Conservation (phyloP, 345 rosid species). For the Draba incana region DNA sequence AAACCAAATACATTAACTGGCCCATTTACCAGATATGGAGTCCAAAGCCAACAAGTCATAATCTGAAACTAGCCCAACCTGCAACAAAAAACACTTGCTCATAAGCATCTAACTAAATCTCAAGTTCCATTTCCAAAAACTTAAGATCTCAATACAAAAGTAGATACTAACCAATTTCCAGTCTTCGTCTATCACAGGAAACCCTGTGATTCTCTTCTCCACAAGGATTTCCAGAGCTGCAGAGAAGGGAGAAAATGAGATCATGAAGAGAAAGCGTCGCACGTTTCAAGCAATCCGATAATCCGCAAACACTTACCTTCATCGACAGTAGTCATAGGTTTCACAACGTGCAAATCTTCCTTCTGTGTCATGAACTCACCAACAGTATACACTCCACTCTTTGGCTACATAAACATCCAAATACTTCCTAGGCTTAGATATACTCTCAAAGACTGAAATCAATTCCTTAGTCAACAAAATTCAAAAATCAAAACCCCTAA, state of each 20-base stretch:
- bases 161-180: slow-evolving; percentile 67
- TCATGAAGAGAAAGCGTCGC: not conserved
- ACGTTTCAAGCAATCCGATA: slow-evolving; percentile 11
- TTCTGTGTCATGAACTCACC: slow-evolving; percentile 89
- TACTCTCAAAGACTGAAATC: not conserved
- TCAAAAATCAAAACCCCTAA: not conserved
- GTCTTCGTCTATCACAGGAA: slow-evolving; percentile 87
- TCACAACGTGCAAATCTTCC: slow-evolving; percentile 72
- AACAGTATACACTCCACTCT: slow-evolving; percentile 64
- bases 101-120: slow-evolving; percentile 1
- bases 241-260: not conserved
- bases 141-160: slow-evolving; percentile 9
- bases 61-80: slow-evolving; percentile 98
- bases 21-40: slow-evolving; percentile 76
- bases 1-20: slow-evolving; percentile 20
- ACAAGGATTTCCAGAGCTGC: slow-evolving; percentile 77
- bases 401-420: slow-evolving; percentile 51
- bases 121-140: not conserved
- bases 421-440: not conserved
- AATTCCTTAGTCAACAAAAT: not conserved
- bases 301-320: slow-evolving; percentile 55
- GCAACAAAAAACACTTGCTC: slow-evolving; percentile 42
- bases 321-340: slow-evolving; percentile 79
- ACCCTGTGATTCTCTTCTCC: slow-evolving; percentile 78
- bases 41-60: slow-evolving; percentile 94